A percentile compares a stretch with the other conserved stretches of the same genome.
Conservation (phyloP, 352 stramenopile species). For the Albugo candida region DNA sequence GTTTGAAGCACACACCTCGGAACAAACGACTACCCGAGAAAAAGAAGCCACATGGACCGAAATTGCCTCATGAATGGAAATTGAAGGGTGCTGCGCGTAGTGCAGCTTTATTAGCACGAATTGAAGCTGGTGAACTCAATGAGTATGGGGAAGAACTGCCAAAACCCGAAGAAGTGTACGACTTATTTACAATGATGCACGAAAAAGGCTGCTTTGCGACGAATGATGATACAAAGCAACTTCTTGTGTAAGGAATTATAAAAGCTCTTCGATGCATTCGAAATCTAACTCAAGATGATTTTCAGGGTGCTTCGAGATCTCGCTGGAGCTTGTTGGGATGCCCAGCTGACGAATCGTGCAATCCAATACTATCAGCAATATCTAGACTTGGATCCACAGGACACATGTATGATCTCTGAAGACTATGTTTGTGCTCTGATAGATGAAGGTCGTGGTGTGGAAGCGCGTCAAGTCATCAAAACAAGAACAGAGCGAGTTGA, state of each 20-base stretch:
- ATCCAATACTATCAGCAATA: conserved; percentile 71
- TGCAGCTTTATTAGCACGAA: conserved; percentile 47
- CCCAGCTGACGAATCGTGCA: conserved; percentile 43
- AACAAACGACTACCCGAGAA: conserved; percentile 17
- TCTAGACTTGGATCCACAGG: conserved; percentile 49
- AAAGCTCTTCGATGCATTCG: neutral
- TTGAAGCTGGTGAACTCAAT: conserved; percentile 58
- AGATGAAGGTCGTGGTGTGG: conserved; percentile 53
- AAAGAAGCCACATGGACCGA: conserved; percentile 28
- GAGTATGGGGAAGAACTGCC: conserved; percentile 50
- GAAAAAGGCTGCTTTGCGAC: conserved; percentile 30
- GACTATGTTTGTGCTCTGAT: conserved; percentile 53
- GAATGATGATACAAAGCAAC: conserved; percentile 28
- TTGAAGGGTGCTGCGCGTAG: conserved; percentile 55
- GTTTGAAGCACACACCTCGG: conserved; percentile 37
- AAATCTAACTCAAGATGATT: neutral
- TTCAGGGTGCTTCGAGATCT: conserved; percentile 45
- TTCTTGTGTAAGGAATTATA: too few species aligned
- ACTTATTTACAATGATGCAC: conserved; percentile 42
- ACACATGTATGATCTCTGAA: conserved; percentile 39
- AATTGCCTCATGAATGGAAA: conserved; percentile 45
- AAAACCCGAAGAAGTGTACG: conserved; percentile 53
- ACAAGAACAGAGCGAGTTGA: conserved; percentile 18
- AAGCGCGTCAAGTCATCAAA: conserved; percentile 51
- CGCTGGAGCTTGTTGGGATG: conserved; percentile 44